phyloP scores from a whole-genome alignment of 208 protist species.

The Endotrypanum monterogeii region DNA sequence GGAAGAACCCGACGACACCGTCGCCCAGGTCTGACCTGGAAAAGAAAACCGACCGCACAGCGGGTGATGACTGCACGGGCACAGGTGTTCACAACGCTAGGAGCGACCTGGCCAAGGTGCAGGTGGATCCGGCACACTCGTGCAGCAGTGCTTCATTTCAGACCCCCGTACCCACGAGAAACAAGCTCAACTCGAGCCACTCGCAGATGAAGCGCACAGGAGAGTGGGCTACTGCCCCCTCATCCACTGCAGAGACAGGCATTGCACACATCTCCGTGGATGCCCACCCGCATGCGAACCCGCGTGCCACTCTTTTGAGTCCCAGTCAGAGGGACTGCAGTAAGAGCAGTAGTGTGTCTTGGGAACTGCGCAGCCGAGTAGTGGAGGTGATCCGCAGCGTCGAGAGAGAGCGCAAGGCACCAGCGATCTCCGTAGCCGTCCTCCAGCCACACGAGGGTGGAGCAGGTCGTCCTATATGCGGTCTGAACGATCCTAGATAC shows the following conservation, averaged over 20 bases:
- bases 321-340: background rate
- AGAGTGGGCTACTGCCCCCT: background rate
- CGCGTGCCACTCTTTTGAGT: background rate
- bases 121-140: background rate
- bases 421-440: background rate
- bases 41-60: background rate
- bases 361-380: constrained; percentile 13
- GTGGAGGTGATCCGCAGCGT: constrained; percentile 17
- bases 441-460: background rate
- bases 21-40: background rate
- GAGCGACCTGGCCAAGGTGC: background rate
- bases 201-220: no score
- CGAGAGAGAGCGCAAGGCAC: constrained; percentile 9
- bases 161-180: background rate
- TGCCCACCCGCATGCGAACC: background rate
- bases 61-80: background rate
- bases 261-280: background rate
- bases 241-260: no score
- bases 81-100: background rate
- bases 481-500: background rate
- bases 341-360: background rate
- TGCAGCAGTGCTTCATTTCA: background rate
- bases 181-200: background rate
- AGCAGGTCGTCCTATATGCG: background rate
- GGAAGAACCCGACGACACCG: background rate